Evolutionary conservation across 2,329 filamentous ascomycete species (phyloP).

Genomic region (Sporothrix globosa): DNA sequence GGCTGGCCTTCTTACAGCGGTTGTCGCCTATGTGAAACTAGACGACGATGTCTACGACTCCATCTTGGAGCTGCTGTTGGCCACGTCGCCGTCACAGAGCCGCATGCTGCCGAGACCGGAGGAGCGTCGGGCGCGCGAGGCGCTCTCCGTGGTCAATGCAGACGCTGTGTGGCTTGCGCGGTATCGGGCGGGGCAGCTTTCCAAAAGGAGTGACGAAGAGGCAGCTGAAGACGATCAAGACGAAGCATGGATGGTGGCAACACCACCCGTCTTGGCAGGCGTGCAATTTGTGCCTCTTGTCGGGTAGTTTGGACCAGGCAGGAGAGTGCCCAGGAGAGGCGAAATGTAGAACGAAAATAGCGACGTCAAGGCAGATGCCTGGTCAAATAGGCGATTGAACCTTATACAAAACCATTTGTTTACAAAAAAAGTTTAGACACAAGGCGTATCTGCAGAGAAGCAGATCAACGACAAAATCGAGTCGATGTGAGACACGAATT

Average conservation of each 20-base stretch:
- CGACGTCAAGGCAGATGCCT: too few relatives aligned
- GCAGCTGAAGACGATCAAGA: background rate
- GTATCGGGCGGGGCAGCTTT: conserved; percentile 43
- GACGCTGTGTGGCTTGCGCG: conserved; percentile 77
- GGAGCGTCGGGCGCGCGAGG: conserved; percentile 54
- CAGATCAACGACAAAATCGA: too few relatives aligned
- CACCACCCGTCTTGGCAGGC: conserved; percentile 35
- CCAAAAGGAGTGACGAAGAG: conserved; percentile 40
- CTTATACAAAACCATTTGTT: too few relatives aligned
- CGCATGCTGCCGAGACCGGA: conserved; percentile 44
- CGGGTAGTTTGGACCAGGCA: background rate
- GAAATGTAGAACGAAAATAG: background rate
- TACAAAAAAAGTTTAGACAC: too few relatives aligned
- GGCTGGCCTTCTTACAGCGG: conserved; percentile 59
- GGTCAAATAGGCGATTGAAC: background rate
- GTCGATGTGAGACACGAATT: too few relatives aligned
- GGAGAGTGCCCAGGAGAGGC: background rate
- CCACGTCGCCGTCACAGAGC: conserved; percentile 49
- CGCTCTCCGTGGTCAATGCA: conserved; percentile 66
- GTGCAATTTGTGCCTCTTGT: conserved; percentile 31
- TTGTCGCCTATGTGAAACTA: conserved; percentile 67
- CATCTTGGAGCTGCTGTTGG: conserved; percentile 64
- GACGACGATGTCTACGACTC: conserved; percentile 73
- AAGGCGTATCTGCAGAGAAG: too few relatives aligned
- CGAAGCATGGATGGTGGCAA: background rate